A percentile compares a stretch with the other conserved stretches of the same genome.
These are phyloP conservation scores for Mortierella sp. DNA, from an alignment of 371 early-diverging fungal genomes.

Conservation along the genomic window DNA sequence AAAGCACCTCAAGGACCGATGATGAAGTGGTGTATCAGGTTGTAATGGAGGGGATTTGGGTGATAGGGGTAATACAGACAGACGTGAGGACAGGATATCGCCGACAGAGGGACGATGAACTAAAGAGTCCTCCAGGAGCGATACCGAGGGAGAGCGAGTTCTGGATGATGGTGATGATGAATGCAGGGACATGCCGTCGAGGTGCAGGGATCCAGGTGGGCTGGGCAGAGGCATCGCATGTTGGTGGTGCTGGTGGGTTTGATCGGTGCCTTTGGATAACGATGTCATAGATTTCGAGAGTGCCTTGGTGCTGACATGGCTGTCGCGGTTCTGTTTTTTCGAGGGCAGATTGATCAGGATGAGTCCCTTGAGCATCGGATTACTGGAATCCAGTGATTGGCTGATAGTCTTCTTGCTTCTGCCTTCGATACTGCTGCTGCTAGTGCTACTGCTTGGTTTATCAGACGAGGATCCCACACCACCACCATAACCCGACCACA, in stretches of 20 bases:
- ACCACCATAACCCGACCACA: constrained; percentile 22
- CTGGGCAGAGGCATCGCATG: neutral
- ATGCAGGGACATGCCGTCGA: neutral
- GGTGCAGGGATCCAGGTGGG: neutral
- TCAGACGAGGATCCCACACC: too few relatives aligned
- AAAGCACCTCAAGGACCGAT: neutral
- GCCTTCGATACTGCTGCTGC: neutral
- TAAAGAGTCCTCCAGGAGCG: constrained; percentile 13
- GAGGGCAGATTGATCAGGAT: constrained; percentile 15
- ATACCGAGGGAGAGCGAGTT: constrained; percentile 18
- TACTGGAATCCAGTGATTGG: constrained; percentile 18
- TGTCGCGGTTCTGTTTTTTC: constrained; percentile 3
- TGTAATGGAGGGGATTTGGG: neutral
- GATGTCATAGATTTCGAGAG: constrained; percentile 37
- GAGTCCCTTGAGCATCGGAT: constrained; percentile 23
- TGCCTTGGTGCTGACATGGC: constrained; percentile 1
- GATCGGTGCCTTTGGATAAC: constrained; percentile 11
- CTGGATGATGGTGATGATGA: constrained; percentile 6
- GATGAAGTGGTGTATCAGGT: neutral
- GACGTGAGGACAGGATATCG: constrained; percentile 6
- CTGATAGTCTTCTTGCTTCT: constrained; percentile 9
- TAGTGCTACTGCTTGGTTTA: neutral
- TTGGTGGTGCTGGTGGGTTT: neutral
- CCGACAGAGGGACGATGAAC: neutral
- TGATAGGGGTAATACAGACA: neutral